A percentile compares a stretch with the other conserved stretches of the same genome.
These are phyloP conservation scores for Zasmidium angulare DNA, from an alignment of 2,329 filamentous ascomycete species.

Conservation along the genomic window DNA sequence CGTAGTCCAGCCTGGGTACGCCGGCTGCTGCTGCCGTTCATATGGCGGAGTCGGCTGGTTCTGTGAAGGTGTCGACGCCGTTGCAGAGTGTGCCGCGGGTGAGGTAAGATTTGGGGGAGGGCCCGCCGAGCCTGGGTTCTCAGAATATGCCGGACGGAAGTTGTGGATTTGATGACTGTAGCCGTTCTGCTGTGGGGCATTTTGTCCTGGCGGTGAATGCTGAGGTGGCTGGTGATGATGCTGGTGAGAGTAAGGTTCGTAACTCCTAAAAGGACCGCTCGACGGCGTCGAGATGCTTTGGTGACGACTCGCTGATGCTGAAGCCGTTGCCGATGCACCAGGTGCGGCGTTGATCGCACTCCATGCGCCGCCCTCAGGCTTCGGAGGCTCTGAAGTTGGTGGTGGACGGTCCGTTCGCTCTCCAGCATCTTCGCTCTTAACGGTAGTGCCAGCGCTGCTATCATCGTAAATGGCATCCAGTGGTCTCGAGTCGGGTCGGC, in stretches of 20 bases:
- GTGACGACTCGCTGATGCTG: slow-evolving; percentile 19
- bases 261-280: slow-evolving; percentile 30
- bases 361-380: slow-evolving; percentile 37
- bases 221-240: slow-evolving; percentile 14
- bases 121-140: slow-evolving; percentile 19
- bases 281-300: slow-evolving; percentile 23
- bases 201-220: slow-evolving; percentile 13
- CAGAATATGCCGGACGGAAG: slow-evolving; percentile 29
- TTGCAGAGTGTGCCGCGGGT: slow-evolving; percentile 26
- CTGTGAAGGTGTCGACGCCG: slow-evolving; percentile 27
- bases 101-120: slow-evolving; percentile 28
- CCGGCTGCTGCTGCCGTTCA: slow-evolving; percentile 17
- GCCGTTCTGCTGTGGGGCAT: slow-evolving; percentile 7
- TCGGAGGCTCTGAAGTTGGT: slow-evolving; percentile 20
- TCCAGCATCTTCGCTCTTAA: slow-evolving; percentile 36
- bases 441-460: slow-evolving; percentile 28
- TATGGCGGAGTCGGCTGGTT: slow-evolving; percentile 27
- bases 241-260: slow-evolving; percentile 28
- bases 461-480: slow-evolving; percentile 32
- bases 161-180: slow-evolving; percentile 25
- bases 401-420: slow-evolving; percentile 15
- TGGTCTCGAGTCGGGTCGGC: slow-evolving; percentile 17
- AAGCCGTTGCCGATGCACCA: slow-evolving; percentile 21
- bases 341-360: slow-evolving; percentile 40
- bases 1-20: slow-evolving; percentile 25